These are phyloP conservation scores for Yamadazyma sp. DNA, from an alignment of 1,139 yeast genomes.

Conservation along the genomic window DNA sequence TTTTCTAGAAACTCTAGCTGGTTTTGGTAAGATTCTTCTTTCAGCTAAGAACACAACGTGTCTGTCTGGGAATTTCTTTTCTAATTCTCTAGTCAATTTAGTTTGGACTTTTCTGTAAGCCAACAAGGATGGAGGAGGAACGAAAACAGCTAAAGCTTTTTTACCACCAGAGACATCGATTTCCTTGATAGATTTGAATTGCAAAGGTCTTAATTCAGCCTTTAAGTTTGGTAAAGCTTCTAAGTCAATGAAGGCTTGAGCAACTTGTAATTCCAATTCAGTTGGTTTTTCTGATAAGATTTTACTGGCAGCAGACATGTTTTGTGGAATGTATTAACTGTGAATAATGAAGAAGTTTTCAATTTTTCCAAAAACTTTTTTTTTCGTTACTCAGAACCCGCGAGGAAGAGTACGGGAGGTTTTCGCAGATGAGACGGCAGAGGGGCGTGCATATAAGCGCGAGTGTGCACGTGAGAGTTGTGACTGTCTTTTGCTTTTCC, in stretches of 20 bases:
- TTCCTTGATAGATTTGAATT: slow-evolving; percentile 98
- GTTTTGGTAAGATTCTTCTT: slow-evolving; percentile 99
- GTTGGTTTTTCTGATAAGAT: slow-evolving; percentile 89
- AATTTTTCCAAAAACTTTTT: slow-evolving; percentile 2
- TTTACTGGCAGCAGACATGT: slow-evolving; percentile 95
- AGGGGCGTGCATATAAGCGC: background rate
- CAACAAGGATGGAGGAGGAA: slow-evolving; percentile 92
- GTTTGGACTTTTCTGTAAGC: slow-evolving; percentile 97
- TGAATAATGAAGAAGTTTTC: background rate
- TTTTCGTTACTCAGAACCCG: background rate
- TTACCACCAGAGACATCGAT: slow-evolving; percentile 98
- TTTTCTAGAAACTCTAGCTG: slow-evolving; percentile 88
- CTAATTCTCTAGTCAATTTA: slow-evolving; percentile 98
- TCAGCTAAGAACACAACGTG: slow-evolving; percentile 99
- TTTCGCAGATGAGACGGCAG: background rate
- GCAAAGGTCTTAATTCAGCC: slow-evolving; percentile 98
- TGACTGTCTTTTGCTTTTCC: slow-evolving; percentile 3
- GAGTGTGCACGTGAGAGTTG: background rate
- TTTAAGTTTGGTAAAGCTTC: slow-evolving; percentile 95
- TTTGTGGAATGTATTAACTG: background rate
- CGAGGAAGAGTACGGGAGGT: background rate
- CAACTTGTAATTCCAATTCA: slow-evolving; percentile 99
- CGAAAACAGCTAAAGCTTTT: slow-evolving; percentile 97
- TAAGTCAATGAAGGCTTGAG: slow-evolving; percentile 97
- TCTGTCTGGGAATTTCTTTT: slow-evolving; percentile 99